Conservation (phyloP, 2,329 filamentous ascomycete species). For the Curvularia sp. region DNA sequence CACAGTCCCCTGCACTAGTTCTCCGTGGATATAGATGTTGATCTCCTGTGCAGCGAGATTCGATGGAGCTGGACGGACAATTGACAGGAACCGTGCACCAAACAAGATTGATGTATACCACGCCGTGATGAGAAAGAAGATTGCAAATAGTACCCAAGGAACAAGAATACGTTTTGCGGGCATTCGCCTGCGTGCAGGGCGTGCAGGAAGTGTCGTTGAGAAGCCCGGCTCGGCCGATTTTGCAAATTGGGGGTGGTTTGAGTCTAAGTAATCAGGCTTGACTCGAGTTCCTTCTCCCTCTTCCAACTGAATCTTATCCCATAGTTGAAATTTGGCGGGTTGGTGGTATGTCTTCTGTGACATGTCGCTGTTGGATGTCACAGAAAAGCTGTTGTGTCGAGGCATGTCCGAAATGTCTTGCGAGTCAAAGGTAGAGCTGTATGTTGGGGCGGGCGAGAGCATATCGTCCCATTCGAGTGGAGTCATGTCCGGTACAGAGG, state of each 20-base stretch:
- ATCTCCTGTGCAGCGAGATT: slow-evolving; percentile 22
- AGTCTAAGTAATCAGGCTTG: slow-evolving; percentile 18
- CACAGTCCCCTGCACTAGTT: slow-evolving; percentile 6
- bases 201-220: slow-evolving; percentile 5
- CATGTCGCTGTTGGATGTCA: neutral
- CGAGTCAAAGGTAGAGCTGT: slow-evolving; percentile 26
- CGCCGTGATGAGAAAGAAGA: slow-evolving; percentile 34
- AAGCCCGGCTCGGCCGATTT: slow-evolving; percentile 6
- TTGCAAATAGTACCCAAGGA: slow-evolving; percentile 34
- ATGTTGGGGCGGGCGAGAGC: slow-evolving; percentile 35
- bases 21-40: slow-evolving; percentile 27
- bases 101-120: slow-evolving; percentile 36
- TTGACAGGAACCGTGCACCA: slow-evolving; percentile 27
- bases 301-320: neutral
- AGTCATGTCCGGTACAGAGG: slow-evolving; percentile 20
- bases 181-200: slow-evolving; percentile 7
- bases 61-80: slow-evolving; percentile 19
- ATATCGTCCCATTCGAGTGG: slow-evolving; percentile 16
- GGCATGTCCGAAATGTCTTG: slow-evolving; percentile 3
- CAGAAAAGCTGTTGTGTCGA: slow-evolving; percentile 2
- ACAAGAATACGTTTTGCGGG: slow-evolving; percentile 24
- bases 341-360: slow-evolving; percentile 11
- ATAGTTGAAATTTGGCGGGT: neutral
- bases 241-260: slow-evolving; percentile 20
- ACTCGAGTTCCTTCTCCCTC: slow-evolving; percentile 6